phyloP scores from a whole-genome alignment of 176 grass and related monocot species.

The Oryza meridionalis region DNA sequence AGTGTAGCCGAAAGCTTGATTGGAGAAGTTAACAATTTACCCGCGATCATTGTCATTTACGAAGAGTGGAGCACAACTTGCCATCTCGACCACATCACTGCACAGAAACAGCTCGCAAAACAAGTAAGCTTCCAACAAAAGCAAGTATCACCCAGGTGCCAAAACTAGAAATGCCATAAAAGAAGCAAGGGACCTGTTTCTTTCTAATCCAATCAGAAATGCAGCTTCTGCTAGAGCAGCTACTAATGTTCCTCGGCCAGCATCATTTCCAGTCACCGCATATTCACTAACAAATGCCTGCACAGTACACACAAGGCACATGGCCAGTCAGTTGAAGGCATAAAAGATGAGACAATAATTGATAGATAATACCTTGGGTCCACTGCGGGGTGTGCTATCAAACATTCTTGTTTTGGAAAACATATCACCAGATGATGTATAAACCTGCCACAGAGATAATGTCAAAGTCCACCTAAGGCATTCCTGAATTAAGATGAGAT shows the following conservation, averaged over 20 bases:
- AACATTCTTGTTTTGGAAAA: slow-evolving; percentile 81
- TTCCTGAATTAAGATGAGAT: not conserved
- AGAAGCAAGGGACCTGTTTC: slow-evolving; percentile 74
- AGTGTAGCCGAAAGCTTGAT: not conserved
- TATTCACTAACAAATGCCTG: slow-evolving; percentile 98
- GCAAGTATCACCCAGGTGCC: not conserved
- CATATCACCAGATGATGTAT: slow-evolving; percentile 86
- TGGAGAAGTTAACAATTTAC: slow-evolving; percentile 42
- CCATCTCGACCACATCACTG: slow-evolving; percentile 95
- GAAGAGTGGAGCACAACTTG: slow-evolving; percentile 92
- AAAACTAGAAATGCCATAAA: slow-evolving; percentile 42
- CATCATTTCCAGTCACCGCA: slow-evolving; percentile 95
- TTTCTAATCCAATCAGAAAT: slow-evolving; percentile 93
- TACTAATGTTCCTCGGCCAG: slow-evolving; percentile 86
- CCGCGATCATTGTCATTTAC: slow-evolving; percentile 83
- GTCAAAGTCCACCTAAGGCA: slow-evolving; percentile 4
- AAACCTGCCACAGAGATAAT: slow-evolving; percentile 61
- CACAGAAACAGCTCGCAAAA: slow-evolving; percentile 42
- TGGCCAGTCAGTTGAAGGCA: slow-evolving; percentile 25
- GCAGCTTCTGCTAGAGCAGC: slow-evolving; percentile 90
- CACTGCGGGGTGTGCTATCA: slow-evolving; percentile 58
- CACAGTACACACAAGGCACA: slow-evolving; percentile 36
- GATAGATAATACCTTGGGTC: slow-evolving; percentile 62
- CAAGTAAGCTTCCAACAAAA: slow-evolving; percentile 16
- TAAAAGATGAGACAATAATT: slow-evolving; percentile 13